Conservation (phyloP, 352 stramenopile genomes). For the Phytophthora nicotianae region DNA sequence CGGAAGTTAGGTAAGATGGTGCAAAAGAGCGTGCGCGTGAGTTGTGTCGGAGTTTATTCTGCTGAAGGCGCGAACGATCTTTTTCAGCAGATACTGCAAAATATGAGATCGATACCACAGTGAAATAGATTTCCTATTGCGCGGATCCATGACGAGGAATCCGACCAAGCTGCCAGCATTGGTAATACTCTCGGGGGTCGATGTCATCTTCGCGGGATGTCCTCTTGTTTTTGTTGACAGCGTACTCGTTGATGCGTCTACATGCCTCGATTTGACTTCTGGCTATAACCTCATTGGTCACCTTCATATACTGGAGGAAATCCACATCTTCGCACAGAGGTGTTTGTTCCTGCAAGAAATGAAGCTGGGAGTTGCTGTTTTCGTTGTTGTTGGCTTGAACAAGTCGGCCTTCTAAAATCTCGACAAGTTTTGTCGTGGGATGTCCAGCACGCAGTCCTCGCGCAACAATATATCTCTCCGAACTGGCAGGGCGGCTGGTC, state of each 20-base stretch:
- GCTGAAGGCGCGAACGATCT: conserved; percentile 94
- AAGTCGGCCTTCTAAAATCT: conserved; percentile 34
- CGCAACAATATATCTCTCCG: conserved; percentile 74
- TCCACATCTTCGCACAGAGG: conserved; percentile 26
- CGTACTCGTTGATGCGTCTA: conserved; percentile 40
- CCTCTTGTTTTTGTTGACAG: conserved; percentile 37
- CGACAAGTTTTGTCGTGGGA: conserved; percentile 28
- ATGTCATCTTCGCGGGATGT: conserved; percentile 27
- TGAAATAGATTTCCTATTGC: not conserved
- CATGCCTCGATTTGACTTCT: conserved; percentile 47
- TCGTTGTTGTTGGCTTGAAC: conserved; percentile 9
- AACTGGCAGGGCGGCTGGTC: conserved; percentile 83
- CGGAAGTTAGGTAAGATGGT: conserved; percentile 91
- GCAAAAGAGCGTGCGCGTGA: conserved; percentile 94
- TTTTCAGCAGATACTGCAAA: conserved; percentile 53
- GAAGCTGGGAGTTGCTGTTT: not conserved
- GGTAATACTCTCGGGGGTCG: conserved; percentile 43
- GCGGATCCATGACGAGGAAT: conserved; percentile 8
- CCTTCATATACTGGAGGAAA: conserved; percentile 54
- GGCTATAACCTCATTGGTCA: conserved; percentile 42
- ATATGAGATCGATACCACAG: not conserved
- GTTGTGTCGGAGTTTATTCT: conserved; percentile 94
- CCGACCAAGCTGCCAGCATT: conserved; percentile 43
- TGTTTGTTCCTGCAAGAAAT: conserved; percentile 28
- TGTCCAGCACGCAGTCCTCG: conserved; percentile 27